Percentiles rank a stretch among this genome's conserved stretches.
phyloP scores from a whole-genome alignment of 306 rosid species.

The Elaeagnus macrophylla region DNA sequence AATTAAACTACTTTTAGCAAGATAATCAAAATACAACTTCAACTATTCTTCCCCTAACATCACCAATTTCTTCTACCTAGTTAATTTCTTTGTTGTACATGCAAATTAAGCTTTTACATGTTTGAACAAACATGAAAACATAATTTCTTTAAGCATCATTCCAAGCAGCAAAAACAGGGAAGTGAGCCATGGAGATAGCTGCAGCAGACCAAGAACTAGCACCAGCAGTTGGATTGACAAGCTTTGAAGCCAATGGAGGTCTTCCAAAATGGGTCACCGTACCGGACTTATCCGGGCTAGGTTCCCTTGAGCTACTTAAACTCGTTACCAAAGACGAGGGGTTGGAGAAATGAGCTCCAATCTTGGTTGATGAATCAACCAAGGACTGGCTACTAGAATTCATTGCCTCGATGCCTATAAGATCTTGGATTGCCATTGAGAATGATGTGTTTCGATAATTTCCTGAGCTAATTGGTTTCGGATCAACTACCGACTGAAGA shows the following conservation, averaged over 20 bases:
- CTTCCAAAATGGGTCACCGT: slow-evolving; percentile 42
- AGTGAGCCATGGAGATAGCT: slow-evolving; percentile 55
- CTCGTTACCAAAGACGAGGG: slow-evolving; percentile 75
- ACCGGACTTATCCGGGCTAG: slow-evolving; percentile 66
- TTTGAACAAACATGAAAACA: slow-evolving; percentile 2
- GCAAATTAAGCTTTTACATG: slow-evolving; percentile 32
- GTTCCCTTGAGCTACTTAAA: slow-evolving; percentile 71
- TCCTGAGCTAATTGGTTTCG: slow-evolving; percentile 29
- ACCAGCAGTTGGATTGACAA: slow-evolving; percentile 22
- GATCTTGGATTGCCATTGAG: slow-evolving; percentile 53
- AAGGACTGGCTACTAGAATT: slow-evolving; percentile 21
- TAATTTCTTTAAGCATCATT: slow-evolving; percentile 37
- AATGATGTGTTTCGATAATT: slow-evolving; percentile 36
- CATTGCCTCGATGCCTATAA: slow-evolving; percentile 44
- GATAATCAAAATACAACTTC: slow-evolving; percentile 11
- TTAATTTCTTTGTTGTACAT: slow-evolving; percentile 15
- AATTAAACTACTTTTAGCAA: slow-evolving; percentile 9
- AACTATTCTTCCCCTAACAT: neutral
- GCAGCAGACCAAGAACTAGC: slow-evolving; percentile 71
- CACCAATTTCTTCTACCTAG: slow-evolving; percentile 10
- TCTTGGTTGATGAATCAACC: slow-evolving; percentile 33
- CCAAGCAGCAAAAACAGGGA: slow-evolving; percentile 90
- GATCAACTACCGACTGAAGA: slow-evolving; percentile 22
- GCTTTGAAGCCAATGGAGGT: slow-evolving; percentile 43
- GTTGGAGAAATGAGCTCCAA: slow-evolving; percentile 55